Conservation (phyloP, 495 filamentous ascomycete species). For the Penicillium lagena region DNA sequence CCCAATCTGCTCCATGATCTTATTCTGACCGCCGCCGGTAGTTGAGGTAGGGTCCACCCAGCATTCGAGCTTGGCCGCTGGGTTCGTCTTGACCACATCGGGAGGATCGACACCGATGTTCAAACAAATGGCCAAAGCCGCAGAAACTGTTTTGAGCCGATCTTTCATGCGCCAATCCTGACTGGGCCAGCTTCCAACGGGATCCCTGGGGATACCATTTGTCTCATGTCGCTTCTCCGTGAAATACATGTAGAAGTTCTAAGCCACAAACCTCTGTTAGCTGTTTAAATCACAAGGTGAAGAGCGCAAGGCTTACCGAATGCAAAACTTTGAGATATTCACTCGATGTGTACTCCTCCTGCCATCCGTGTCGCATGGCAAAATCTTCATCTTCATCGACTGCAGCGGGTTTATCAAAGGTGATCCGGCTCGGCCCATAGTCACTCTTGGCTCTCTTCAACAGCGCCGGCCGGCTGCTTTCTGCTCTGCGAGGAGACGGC, state of each 20-base stretch:
- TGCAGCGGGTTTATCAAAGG: slow-evolving; percentile 21
- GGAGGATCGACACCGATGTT: slow-evolving; percentile 98
- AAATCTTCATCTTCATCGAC: slow-evolving; percentile 43
- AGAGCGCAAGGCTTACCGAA: slow-evolving; percentile 36
- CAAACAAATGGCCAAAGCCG: slow-evolving; percentile 86
- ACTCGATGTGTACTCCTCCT: slow-evolving; percentile 52
- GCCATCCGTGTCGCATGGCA: slow-evolving; percentile 58
- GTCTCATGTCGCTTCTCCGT: slow-evolving; percentile 96
- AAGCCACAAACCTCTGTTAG: not conserved
- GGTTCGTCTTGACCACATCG: slow-evolving; percentile 89
- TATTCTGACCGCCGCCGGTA: slow-evolving; percentile 58
- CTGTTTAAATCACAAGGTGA: no score
- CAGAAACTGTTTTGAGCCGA: slow-evolving; percentile 91
- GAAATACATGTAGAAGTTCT: slow-evolving; percentile 95
- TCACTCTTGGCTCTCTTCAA: slow-evolving; percentile 69
- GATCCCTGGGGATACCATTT: slow-evolving; percentile 79
- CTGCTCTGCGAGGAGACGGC: slow-evolving; percentile 25
- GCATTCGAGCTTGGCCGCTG: slow-evolving; percentile 87
- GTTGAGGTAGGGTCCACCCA: slow-evolving; percentile 90
- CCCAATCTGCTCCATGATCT: slow-evolving; percentile 88
- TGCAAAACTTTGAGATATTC: slow-evolving; percentile 53
- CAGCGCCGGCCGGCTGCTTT: slow-evolving; percentile 44
- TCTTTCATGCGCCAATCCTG: slow-evolving; percentile 98
- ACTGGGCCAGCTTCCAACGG: slow-evolving; percentile 51
- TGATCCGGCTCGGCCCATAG: slow-evolving; percentile 44